Evolutionary conservation across 164 flowering plant species (phyloP).

Genomic region (Macadamia tetraphylla): DNA sequence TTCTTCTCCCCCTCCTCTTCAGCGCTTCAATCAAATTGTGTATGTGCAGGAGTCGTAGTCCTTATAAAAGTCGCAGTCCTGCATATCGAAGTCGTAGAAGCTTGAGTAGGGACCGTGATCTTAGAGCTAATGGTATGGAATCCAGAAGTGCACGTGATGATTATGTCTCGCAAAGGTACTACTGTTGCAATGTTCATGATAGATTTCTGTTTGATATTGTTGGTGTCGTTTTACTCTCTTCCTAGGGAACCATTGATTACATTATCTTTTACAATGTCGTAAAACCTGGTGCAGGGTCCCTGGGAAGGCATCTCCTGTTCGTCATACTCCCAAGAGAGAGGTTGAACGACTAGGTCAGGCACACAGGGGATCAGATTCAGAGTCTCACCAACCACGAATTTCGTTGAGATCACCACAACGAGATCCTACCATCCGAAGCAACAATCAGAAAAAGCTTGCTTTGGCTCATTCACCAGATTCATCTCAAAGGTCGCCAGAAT

Average conservation of each 20-base stretch:
- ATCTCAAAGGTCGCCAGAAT: constrained; percentile 33
- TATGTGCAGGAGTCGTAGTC: constrained; percentile 26
- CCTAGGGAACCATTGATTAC: neutral
- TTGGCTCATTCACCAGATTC: constrained; percentile 29
- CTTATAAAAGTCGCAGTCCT: constrained; percentile 21
- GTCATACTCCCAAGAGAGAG: constrained; percentile 20
- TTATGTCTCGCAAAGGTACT: constrained; percentile 22
- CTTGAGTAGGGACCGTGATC: constrained; percentile 27
- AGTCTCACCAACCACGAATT: constrained; percentile 24
- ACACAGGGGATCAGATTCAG: constrained; percentile 20
- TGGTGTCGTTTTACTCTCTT: neutral
- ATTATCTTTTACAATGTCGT: neutral
- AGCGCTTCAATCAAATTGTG: neutral
- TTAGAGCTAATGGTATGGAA: constrained; percentile 19
- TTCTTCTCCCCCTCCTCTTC: neutral
- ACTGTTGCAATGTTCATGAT: neutral
- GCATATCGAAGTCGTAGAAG: constrained; percentile 18
- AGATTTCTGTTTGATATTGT: neutral
- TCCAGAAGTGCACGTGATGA: constrained; percentile 19
- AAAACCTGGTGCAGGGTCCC: constrained; percentile 21
- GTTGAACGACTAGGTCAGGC: constrained; percentile 17
- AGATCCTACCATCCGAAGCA: constrained; percentile 22
- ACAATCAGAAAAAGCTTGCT: constrained; percentile 17
- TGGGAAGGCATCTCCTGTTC: constrained; percentile 33
- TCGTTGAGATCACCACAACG: constrained; percentile 56